Percentiles rank a stretch among this genome's conserved stretches.
Evolutionary conservation across 148 eudicot species (phyloP).

Genomic region (Fagopyrum esculentum): DNA sequence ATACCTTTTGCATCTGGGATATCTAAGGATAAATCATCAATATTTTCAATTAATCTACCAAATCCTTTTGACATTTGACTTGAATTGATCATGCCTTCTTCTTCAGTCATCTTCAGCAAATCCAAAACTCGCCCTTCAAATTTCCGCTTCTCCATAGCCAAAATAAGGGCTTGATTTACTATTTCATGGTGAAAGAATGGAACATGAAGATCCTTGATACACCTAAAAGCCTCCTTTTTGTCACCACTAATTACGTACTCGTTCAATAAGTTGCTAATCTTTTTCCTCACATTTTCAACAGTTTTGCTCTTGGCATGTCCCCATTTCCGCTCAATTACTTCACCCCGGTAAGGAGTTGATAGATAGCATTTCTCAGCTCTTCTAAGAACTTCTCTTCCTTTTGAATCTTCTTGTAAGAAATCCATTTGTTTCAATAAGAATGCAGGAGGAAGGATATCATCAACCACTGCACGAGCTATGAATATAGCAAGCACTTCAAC

Average conservation of each 20-base stretch:
- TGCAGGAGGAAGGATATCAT: constrained; percentile 58
- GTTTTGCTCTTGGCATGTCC: constrained; percentile 30
- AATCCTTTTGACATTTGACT: constrained; percentile 61
- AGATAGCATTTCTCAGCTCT: constrained; percentile 42
- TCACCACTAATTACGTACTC: constrained; percentile 47
- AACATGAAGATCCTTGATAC: constrained; percentile 50
- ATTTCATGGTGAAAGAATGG: constrained; percentile 59
- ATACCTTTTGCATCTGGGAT: constrained; percentile 42
- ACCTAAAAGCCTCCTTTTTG: constrained; percentile 47
- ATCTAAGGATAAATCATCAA: constrained; percentile 51
- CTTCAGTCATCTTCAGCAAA: constrained; percentile 36
- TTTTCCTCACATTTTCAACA: constrained; percentile 50
- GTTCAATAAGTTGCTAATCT: constrained; percentile 25
- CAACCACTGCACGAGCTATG: constrained; percentile 52
- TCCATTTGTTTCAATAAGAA: constrained; percentile 29
- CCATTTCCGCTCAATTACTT: constrained; percentile 50
- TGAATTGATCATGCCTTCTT: constrained; percentile 48
- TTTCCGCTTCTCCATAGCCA: constrained; percentile 49
- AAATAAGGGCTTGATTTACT: constrained; percentile 36
- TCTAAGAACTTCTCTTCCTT: constrained; percentile 39
- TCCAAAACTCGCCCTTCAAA: constrained; percentile 29
- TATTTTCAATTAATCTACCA: constrained; percentile 33
- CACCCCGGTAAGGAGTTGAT: constrained; percentile 43
- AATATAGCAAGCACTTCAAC: constrained; percentile 49
- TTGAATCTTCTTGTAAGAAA: constrained; percentile 28